These are phyloP conservation scores for Tetrapisispora fleetii DNA, from an alignment of 805 yeast species.

Conservation along the genomic window DNA sequence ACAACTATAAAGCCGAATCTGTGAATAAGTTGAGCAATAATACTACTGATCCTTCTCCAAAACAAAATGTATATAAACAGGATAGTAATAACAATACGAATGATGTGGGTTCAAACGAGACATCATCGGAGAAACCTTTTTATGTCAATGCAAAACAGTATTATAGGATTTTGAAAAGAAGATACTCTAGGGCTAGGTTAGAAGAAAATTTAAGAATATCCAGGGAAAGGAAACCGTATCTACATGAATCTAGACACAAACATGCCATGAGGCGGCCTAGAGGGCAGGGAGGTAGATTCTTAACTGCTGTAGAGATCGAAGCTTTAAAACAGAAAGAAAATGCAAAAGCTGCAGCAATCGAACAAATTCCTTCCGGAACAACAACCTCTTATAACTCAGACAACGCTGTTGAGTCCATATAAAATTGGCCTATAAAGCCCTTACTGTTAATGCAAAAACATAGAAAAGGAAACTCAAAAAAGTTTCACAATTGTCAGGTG, in stretches of 20 bases:
- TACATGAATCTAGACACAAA: conserved; percentile 91
- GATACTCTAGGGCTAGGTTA: conserved; percentile 86
- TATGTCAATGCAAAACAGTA: conserved; percentile 97
- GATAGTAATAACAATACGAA: not conserved
- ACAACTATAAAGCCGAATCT: not conserved
- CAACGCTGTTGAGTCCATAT: not conserved
- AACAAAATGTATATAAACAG: not conserved
- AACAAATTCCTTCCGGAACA: not conserved
- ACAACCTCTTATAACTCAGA: not conserved
- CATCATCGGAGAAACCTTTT: conserved; percentile 54
- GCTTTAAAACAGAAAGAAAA: conserved; percentile 37
- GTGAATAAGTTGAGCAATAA: no score
- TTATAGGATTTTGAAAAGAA: conserved; percentile 84
- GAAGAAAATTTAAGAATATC: conserved; percentile 84
- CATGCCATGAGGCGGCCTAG: conserved; percentile 99
- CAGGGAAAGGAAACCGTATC: conserved; percentile 80
- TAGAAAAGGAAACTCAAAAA: not conserved
- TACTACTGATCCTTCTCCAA: not conserved
- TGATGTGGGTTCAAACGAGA: not conserved
- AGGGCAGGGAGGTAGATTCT: conserved; percentile 96
- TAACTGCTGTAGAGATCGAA: conserved; percentile 82
- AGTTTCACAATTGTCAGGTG: not conserved
- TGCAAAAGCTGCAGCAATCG: not conserved
- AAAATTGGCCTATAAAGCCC: not conserved
- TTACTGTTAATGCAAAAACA: no score